These are phyloP conservation scores for Picea abies DNA, from an alignment of 83 land plant species.

Conservation along the genomic window DNA sequence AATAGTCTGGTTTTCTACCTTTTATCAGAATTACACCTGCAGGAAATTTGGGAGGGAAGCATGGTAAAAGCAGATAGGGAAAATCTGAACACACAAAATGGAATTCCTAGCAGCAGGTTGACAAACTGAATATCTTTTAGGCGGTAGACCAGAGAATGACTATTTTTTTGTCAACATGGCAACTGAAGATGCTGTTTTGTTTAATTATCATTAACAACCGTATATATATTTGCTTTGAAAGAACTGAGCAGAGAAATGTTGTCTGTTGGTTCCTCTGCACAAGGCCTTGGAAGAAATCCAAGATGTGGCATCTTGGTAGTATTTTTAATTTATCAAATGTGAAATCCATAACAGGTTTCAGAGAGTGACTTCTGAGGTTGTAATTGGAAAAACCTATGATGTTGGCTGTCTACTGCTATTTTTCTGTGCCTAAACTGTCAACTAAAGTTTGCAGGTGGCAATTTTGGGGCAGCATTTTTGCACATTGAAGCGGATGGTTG, in stretches of 20 bases:
- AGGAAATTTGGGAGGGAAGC: neutral
- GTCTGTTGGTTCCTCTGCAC: neutral
- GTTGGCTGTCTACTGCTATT: slow-evolving; percentile 10
- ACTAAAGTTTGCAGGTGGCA: slow-evolving; percentile 18
- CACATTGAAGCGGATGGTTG: neutral
- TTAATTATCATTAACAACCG: neutral
- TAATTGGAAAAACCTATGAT: slow-evolving; percentile 4
- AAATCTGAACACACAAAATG: neutral
- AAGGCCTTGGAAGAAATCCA: neutral
- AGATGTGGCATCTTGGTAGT: neutral
- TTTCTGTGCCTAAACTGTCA: slow-evolving; percentile 16
- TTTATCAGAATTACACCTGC: slow-evolving; percentile 14
- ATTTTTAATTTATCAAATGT: neutral
- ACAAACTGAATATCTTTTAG: neutral
- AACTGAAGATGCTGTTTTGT: neutral
- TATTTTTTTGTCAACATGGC: neutral
- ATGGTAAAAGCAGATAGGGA: neutral
- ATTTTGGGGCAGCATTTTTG: slow-evolving; percentile 16
- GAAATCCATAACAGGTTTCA: slow-evolving; percentile 12
- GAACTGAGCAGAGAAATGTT: slow-evolving; percentile 3
- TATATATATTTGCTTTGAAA: neutral
- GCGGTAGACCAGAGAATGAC: neutral
- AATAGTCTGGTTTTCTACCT: slow-evolving; percentile 14
- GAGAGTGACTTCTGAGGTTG: neutral
- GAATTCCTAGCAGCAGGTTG: neutral